Percentiles rank a stretch among this genome's conserved stretches.
Evolutionary conservation across 495 filamentous ascomycete genomes (phyloP).

Genomic region (Penicillium diatomitis): DNA sequence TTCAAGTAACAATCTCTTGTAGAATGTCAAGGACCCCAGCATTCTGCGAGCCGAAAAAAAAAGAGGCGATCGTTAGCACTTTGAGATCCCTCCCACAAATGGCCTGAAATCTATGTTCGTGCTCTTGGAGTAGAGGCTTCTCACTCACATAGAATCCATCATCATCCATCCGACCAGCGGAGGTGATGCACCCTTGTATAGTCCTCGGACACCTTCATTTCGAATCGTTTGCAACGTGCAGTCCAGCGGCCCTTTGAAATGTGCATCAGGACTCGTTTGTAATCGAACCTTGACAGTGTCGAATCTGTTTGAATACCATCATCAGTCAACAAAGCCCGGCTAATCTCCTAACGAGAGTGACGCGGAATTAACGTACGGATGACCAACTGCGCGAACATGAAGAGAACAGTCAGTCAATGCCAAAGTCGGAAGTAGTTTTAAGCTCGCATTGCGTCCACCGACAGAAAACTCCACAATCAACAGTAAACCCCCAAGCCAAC

Average conservation of each 20-base stretch:
- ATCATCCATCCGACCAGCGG: constrained; percentile 96
- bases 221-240: constrained; percentile 73
- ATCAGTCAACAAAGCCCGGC: too few relatives aligned
- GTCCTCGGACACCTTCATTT: constrained; percentile 65
- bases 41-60: constrained; percentile 39
- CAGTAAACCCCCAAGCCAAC: neutral
- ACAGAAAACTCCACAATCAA: neutral
- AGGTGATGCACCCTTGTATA: constrained; percentile 87
- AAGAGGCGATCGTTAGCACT: neutral
- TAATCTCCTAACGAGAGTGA: too few relatives aligned
- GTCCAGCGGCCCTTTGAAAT: constrained; percentile 80
- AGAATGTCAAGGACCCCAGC: constrained; percentile 85
- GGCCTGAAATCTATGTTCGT: neutral
- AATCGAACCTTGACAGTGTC: constrained; percentile 95
- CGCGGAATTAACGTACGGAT: constrained; percentile 43
- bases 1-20: constrained; percentile 70
- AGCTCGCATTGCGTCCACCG: neutral
- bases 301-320: constrained; percentile 41
- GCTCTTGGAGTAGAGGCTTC: neutral
- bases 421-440: too few relatives aligned
- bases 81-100: too few relatives aligned
- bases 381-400: constrained; percentile 41
- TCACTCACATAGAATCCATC: constrained; percentile 73
- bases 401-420: constrained; percentile 4
- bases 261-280: constrained; percentile 69